phyloP scores from a whole-genome alignment of 2,329 filamentous ascomycete species.

The Diaporthe sp. region DNA sequence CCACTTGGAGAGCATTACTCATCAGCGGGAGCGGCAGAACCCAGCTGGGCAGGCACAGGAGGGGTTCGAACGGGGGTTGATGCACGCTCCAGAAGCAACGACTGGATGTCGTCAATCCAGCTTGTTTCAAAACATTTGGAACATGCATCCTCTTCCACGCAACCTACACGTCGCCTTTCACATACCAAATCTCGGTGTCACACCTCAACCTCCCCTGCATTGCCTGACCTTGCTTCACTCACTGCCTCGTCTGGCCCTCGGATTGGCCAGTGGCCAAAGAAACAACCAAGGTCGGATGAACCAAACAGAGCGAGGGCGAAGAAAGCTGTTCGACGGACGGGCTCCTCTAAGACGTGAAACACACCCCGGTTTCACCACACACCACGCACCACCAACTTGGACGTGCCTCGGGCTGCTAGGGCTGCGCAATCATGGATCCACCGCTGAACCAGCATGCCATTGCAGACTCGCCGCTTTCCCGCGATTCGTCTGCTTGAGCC shows the following conservation, averaged over 20 bases:
- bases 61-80: not conserved
- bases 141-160: conserved; percentile 21
- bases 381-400: not conserved
- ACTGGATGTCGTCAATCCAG: conserved; percentile 19
- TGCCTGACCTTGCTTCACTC: not conserved
- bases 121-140: conserved; percentile 22
- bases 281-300: conserved; percentile 21
- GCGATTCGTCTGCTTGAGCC: conserved; percentile 8
- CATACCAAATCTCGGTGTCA: conserved; percentile 3
- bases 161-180: conserved; percentile 15
- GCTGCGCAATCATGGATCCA: conserved; percentile 29
- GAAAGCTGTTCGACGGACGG: not conserved
- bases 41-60: not conserved
- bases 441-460: not conserved
- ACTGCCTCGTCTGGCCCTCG: not conserved
- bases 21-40: conserved; percentile 1
- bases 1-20: not conserved
- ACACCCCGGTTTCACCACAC: conserved; percentile 9
- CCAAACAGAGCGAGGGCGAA: conserved; percentile 1
- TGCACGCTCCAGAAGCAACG: conserved; percentile 4
- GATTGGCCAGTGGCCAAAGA: conserved; percentile 11
- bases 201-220: not conserved
- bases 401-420: conserved; percentile 3
- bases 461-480: not conserved
- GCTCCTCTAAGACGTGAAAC: conserved; percentile 37